phyloP scores from a whole-genome alignment of 345 rosid species.

The Populus davidiana region DNA sequence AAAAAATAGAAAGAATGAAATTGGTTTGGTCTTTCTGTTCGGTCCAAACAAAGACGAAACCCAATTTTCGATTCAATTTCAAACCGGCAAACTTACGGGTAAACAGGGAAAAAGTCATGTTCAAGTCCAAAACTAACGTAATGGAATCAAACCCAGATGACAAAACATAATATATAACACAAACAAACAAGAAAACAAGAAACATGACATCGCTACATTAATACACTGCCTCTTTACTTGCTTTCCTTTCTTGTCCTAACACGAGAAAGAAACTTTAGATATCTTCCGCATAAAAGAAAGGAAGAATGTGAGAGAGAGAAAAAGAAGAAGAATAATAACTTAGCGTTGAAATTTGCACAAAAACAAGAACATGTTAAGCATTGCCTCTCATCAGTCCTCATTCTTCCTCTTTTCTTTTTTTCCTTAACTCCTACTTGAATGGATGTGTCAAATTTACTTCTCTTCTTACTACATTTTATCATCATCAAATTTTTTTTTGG shows the following conservation, averaged over 20 bases:
- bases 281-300: not conserved
- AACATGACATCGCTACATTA: slow-evolving; percentile 10
- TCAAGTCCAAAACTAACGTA: slow-evolving; percentile 21
- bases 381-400: not conserved
- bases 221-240: slow-evolving; percentile 10
- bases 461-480: slow-evolving; percentile 15
- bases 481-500: slow-evolving; percentile 14
- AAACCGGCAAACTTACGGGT: slow-evolving; percentile 27
- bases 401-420: not conserved
- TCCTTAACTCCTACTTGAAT: slow-evolving; percentile 21
- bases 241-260: not conserved
- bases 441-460: slow-evolving; percentile 26
- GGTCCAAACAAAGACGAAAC: slow-evolving; percentile 25
- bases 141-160: slow-evolving; percentile 20
- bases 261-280: slow-evolving; percentile 11
- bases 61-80: slow-evolving; percentile 14
- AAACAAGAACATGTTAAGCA: not conserved
- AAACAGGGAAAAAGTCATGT: slow-evolving; percentile 24
- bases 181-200: not conserved
- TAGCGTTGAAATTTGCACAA: not conserved
- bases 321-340: not conserved
- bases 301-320: not conserved
- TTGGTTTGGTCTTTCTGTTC: slow-evolving; percentile 12
- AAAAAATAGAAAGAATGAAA: not conserved
- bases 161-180: not conserved